Conservation (phyloP, 2,329 filamentous ascomycete genomes). For the Fusarium sororula region DNA sequence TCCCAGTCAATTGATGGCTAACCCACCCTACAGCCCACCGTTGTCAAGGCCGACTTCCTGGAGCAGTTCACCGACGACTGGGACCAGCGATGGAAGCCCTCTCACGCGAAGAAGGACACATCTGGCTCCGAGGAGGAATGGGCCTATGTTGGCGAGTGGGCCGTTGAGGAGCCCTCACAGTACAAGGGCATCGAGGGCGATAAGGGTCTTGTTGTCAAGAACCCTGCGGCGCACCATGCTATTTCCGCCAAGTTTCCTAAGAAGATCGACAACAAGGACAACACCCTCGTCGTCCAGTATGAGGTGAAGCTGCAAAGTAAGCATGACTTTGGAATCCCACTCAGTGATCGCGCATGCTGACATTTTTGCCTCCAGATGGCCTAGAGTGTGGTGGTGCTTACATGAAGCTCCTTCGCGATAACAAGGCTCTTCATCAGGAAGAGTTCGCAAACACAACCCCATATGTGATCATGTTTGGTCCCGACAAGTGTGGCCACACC, state of each 20-base stretch:
- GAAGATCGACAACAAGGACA: slow-evolving; percentile 96
- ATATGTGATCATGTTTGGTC: slow-evolving; percentile 99
- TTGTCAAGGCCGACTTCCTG: slow-evolving; percentile 90
- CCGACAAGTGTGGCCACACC: slow-evolving; percentile 98
- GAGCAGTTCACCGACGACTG: slow-evolving; percentile 99
- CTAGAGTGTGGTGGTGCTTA: slow-evolving; percentile 98
- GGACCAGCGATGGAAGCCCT: slow-evolving; percentile 92
- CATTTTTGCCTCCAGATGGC: slow-evolving; percentile 69
- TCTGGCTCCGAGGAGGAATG: slow-evolving; percentile 85
- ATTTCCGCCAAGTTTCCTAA: slow-evolving; percentile 99
- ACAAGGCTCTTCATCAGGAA: slow-evolving; percentile 94
- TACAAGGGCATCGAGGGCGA: slow-evolving; percentile 94
- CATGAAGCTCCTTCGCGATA: slow-evolving; percentile 98
- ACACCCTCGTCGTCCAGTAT: slow-evolving; percentile 97
- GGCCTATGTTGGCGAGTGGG: slow-evolving; percentile 97
- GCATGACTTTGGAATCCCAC: slow-evolving; percentile 42
- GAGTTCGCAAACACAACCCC: slow-evolving; percentile 98
- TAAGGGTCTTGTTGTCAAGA: slow-evolving; percentile 98
- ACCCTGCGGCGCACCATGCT: slow-evolving; percentile 96
- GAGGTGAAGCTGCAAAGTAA: slow-evolving; percentile 98
- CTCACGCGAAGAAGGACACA: slow-evolving; percentile 93
- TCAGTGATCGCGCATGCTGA: slow-evolving; percentile 24
- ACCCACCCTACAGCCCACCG: slow-evolving; percentile 74
- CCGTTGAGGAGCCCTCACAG: slow-evolving; percentile 91
- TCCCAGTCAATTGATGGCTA: slow-evolving; percentile 36